Base-by-base conservation (phyloP, 805 yeast species). In the Clavispora vitiphila region DNA sequence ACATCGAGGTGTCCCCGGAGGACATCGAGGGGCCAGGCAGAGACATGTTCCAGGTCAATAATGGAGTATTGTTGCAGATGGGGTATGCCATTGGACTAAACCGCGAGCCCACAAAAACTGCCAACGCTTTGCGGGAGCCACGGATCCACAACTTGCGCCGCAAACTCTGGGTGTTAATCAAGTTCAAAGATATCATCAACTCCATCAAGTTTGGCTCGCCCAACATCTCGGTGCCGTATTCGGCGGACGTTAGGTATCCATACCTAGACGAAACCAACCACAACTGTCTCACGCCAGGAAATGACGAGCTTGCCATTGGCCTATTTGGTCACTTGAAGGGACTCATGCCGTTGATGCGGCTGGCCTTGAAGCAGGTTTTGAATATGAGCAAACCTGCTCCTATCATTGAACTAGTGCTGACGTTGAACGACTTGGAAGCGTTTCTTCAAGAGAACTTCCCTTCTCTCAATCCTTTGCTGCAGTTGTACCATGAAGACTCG, bases 1-100 rank as follows among this genome's bases (percentile, higher is more conserved):
- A 51, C 41, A 38, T 44, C 43, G 42, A 40, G 19, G 9, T 46
- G 7, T 51, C 54, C 1, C 54, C 56, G 6, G 56, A 51, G 14
- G 46, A 50, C 19, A 37, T 49, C 6, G 56, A 51, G 10, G 56
- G 56, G 7, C 54, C 54, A 7, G 46, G 41, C 9, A 38, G 51
- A 7, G 50, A 50, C 38, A 40, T 42, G 34, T 46, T 39, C 41
- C 54, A 44, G 37, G 43, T 48, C 23, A 47, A 46, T 35, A 42
- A 43, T 21, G 53, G 54, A 3, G 41, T 46, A 10, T 22, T 51
- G 25, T 40, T 48, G 12, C 54, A 48, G 35, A 50, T 49, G 47
- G 54, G 48, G 2, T 40, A 43, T 34, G 31, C 42, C 19, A 35
- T 46, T 12, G 54, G 53, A 11, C 47, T 51, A 21, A 47, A 51